Conservation (phyloP, 2,329 filamentous ascomycete genomes). For the Byssothecium circinans region DNA sequence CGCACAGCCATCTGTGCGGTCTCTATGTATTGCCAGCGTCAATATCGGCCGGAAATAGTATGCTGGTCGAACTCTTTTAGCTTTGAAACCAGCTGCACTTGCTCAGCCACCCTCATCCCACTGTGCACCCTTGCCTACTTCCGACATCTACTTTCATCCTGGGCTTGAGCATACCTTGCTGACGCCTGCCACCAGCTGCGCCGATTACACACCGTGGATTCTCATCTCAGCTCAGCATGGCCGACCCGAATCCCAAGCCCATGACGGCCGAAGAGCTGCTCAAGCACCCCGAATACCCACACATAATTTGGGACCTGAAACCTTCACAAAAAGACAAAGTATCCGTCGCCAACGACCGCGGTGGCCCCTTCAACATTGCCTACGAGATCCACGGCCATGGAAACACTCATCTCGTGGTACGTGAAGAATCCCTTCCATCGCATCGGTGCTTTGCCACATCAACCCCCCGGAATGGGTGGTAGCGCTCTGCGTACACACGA, state of each 20-base stretch:
- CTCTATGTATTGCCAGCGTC: too few species aligned
- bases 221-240: slow-evolving; percentile 2
- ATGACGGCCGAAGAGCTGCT: slow-evolving; percentile 61
- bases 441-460: slow-evolving; percentile 2
- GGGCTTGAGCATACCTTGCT: background rate
- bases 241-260: slow-evolving; percentile 23
- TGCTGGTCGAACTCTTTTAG: slow-evolving; percentile 12
- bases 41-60: slow-evolving; percentile 17
- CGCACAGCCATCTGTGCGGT: background rate
- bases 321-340: slow-evolving; percentile 64
- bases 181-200: background rate
- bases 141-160: background rate
- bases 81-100: slow-evolving; percentile 20
- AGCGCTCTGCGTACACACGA: background rate
- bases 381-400: slow-evolving; percentile 82
- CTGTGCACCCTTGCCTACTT: background rate
- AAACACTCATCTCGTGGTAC: slow-evolving; percentile 70
- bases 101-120: slow-evolving; percentile 17
- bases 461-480: too few species aligned
- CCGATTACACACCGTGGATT: too few species aligned
- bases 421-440: slow-evolving; percentile 38
- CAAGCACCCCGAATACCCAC: slow-evolving; percentile 66
- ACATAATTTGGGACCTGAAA: slow-evolving; percentile 69
- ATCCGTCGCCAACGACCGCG: slow-evolving; percentile 67
- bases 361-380: slow-evolving; percentile 73